Conservation (phyloP, 2,329 filamentous ascomycete genomes). For the Arthroderma sp. region DNA sequence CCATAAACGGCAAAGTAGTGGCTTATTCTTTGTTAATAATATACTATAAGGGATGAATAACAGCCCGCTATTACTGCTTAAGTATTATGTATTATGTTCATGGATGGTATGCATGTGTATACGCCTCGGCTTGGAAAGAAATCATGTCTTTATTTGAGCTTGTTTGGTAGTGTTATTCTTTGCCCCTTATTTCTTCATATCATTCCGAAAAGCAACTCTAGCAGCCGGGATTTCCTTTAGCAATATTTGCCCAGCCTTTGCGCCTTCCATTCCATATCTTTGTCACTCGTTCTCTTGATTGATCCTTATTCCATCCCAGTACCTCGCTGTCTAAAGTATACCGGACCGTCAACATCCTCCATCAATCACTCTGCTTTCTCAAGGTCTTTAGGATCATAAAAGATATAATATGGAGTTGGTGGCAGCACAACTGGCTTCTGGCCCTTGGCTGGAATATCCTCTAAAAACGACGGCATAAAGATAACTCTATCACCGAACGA, state of each 20-base stretch:
- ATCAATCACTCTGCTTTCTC: not conserved
- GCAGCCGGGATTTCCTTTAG: not conserved
- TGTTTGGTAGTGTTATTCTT: not conserved
- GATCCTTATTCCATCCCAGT: not conserved
- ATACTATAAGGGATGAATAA: not conserved
- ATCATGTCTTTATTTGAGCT: not conserved
- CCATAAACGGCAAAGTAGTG: not conserved
- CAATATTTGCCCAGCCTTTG: not conserved
- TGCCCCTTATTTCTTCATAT: not conserved
- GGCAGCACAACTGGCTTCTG: not conserved
- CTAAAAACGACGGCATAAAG: slow-evolving; percentile 19
- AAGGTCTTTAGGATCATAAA: not conserved
- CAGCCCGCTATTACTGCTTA: not conserved
- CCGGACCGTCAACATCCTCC: not conserved
- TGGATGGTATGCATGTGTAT: not conserved
- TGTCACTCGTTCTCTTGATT: not conserved
- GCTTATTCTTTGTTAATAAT: not conserved
- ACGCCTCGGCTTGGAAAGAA: not conserved
- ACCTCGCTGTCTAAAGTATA: not conserved
- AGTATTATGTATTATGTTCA: not conserved
- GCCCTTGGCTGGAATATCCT: slow-evolving; percentile 17
- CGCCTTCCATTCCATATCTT: not conserved
- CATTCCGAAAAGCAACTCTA: not conserved
- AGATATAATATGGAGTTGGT: not conserved
- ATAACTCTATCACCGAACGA: slow-evolving; percentile 16